These are phyloP conservation scores for Diaporthe velutina DNA, from an alignment of 2,329 filamentous ascomycete species.

Conservation along the genomic window DNA sequence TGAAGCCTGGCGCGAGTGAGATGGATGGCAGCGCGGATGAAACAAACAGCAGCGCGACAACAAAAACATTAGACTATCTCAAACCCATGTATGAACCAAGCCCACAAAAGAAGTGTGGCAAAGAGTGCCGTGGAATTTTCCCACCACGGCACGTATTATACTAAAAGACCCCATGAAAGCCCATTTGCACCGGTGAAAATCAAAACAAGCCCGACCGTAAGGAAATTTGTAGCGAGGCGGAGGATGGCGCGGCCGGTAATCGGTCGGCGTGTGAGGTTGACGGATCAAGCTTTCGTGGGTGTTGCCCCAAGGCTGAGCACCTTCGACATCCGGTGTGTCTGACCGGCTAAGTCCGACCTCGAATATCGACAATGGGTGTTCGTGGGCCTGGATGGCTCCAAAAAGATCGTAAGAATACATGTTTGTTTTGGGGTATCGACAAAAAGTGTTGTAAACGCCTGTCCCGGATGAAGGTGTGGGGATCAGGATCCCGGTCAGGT, in stretches of 20 bases:
- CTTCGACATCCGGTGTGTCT: not conserved
- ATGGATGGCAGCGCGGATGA: constrained; percentile 20
- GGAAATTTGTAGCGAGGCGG: constrained; percentile 25
- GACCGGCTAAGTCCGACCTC: not conserved
- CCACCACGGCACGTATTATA: constrained; percentile 40
- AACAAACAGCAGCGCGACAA: constrained; percentile 25
- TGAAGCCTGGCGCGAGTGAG: constrained; percentile 15
- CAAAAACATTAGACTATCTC: constrained; percentile 39
- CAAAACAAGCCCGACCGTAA: constrained; percentile 33
- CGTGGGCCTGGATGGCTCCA: constrained; percentile 20
- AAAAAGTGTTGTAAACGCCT: constrained; percentile 38
- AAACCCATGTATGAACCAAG: constrained; percentile 37
- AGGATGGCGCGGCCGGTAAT: constrained; percentile 6
- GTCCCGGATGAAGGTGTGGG: constrained; percentile 23
- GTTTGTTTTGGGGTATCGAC: constrained; percentile 40
- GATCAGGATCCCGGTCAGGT: constrained; percentile 14
- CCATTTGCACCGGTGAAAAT: constrained; percentile 36
- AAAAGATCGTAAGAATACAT: constrained; percentile 40
- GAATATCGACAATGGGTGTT: constrained; percentile 19
- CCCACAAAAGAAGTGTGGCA: constrained; percentile 23
- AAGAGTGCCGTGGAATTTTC: constrained; percentile 34
- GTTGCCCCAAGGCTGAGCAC: constrained; percentile 5
- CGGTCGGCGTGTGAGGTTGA: constrained; percentile 7
- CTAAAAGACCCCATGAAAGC: constrained; percentile 34
- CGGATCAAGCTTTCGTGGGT: not conserved